phyloP scores from a whole-genome alignment of 2,329 filamentous ascomycete genomes.

The Diplodia seriata region DNA sequence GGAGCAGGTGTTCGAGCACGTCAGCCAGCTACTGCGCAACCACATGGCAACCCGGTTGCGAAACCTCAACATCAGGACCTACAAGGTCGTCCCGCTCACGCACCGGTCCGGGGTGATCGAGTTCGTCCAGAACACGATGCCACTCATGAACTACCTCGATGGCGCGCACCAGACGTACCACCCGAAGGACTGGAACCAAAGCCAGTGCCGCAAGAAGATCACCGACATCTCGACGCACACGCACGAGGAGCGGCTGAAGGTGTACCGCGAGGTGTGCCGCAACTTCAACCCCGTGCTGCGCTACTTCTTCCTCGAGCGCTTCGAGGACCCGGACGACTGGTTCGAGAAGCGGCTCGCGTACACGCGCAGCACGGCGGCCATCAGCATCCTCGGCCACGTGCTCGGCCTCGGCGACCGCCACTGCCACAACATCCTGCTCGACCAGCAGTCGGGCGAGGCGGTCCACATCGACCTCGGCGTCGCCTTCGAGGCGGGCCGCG shows the following conservation, averaged over 20 bases:
- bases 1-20: constrained; percentile 98
- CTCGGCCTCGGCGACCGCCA: constrained; percentile 93
- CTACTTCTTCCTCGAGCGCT: constrained; percentile 97
- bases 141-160: constrained; percentile 89
- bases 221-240: constrained; percentile 72
- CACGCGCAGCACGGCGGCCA: constrained; percentile 89
- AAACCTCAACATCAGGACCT: constrained; percentile 88
- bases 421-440: constrained; percentile 94
- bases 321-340: constrained; percentile 94
- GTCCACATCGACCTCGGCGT: constrained; percentile 98
- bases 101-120: constrained; percentile 90
- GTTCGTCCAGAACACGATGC: constrained; percentile 92
- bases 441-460: constrained; percentile 87
- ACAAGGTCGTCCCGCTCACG: constrained; percentile 93
- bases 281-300: constrained; percentile 91
- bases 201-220: constrained; percentile 80
- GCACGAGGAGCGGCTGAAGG: constrained; percentile 72
- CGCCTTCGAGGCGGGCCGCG: constrained; percentile 93
- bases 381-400: constrained; percentile 93
- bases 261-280: constrained; percentile 79
- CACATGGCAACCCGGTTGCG: constrained; percentile 88
- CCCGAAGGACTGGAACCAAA: constrained; percentile 80
- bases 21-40: constrained; percentile 85
- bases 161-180: constrained; percentile 88
- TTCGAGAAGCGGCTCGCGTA: constrained; percentile 89